Evolutionary conservation across 2,329 filamentous ascomycete genomes (phyloP).

Genomic region (Ascochyta rabiei): DNA sequence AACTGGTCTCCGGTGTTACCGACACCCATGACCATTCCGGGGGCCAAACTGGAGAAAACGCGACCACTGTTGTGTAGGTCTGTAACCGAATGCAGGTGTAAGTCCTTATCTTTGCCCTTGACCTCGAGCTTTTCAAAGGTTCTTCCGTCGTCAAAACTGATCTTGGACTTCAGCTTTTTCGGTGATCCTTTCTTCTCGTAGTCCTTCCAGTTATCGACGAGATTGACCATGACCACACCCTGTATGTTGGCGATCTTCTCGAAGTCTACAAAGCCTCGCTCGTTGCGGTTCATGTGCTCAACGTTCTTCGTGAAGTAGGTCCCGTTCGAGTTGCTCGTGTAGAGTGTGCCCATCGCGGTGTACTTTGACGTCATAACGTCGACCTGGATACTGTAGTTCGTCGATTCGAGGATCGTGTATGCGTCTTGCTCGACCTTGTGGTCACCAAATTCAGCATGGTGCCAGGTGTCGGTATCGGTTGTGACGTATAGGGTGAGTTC

Average conservation of each 20-base stretch:
- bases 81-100: conserved; percentile 94
- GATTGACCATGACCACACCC: conserved; percentile 88
- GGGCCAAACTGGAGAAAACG: conserved; percentile 91
- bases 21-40: conserved; percentile 90
- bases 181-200: conserved; percentile 60
- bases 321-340: conserved; percentile 96
- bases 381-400: conserved; percentile 96
- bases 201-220: conserved; percentile 83
- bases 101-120: conserved; percentile 66
- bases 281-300: conserved; percentile 87
- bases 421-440: conserved; percentile 84
- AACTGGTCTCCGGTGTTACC: conserved; percentile 85
- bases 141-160: conserved; percentile 94
- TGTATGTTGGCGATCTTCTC: conserved; percentile 92
- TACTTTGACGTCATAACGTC: conserved; percentile 79
- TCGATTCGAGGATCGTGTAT: conserved; percentile 94
- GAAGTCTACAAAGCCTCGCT: conserved; percentile 82
- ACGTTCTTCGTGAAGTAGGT: conserved; percentile 94
- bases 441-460: conserved; percentile 85
- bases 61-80: conserved; percentile 80
- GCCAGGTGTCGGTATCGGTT: conserved; percentile 83
- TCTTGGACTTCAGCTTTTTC: conserved; percentile 78
- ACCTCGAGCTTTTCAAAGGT: conserved; percentile 77
- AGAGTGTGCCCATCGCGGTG: conserved; percentile 81
- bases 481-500: conserved; percentile 94